A percentile compares a stretch with the other conserved stretches of the same genome.
Conservation (phyloP, 768 basidiomycete genomes). For the Gautieria morchelliformis region DNA sequence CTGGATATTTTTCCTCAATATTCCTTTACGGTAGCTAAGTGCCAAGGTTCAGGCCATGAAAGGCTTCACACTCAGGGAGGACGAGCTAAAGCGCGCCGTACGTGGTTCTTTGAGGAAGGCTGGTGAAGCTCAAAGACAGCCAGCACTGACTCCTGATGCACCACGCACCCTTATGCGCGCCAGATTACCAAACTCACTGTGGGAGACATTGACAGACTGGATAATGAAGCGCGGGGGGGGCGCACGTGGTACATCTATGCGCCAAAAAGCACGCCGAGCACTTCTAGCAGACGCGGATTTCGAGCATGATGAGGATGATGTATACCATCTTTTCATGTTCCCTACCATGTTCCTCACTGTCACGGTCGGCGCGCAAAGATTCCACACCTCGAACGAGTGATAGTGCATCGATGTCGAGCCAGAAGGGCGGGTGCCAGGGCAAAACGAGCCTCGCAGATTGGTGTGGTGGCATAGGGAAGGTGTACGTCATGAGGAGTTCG, state of each 20-base stretch:
- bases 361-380: neutral
- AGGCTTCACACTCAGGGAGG: conserved; percentile 51
- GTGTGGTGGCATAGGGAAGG: no score
- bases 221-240: neutral
- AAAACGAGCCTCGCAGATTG: no score
- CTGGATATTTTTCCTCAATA: conserved; percentile 50
- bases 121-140: neutral
- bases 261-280: neutral
- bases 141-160: neutral
- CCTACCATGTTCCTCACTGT: neutral
- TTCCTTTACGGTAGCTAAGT: conserved; percentile 54
- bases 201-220: neutral
- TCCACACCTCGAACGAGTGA: neutral
- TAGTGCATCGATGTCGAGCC: neutral
- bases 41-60: conserved; percentile 42
- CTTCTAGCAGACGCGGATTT: neutral
- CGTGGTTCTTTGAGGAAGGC: neutral
- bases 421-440: no score
- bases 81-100: conserved; percentile 30
- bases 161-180: neutral
- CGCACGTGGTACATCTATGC: neutral
- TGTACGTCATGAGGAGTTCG: no score
- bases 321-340: neutral
- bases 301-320: neutral
- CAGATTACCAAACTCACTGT: neutral